Evolutionary conservation across 2,329 filamentous ascomycete species (phyloP).

Genomic region (Cladosporium sp.): DNA sequence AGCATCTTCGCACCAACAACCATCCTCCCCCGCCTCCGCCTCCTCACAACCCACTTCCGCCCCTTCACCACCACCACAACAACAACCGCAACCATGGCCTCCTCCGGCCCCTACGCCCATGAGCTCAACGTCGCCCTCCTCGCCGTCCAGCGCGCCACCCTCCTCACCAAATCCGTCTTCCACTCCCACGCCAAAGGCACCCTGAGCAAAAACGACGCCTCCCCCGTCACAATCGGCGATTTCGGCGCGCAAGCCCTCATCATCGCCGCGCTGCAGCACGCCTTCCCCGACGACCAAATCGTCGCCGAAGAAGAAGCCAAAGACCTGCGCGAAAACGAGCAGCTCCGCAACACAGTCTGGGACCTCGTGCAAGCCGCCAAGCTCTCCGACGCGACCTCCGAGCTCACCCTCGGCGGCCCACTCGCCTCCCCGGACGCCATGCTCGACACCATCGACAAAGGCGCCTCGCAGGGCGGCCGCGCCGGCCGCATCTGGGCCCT

Average conservation of each 20-base stretch:
- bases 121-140: conserved; percentile 81
- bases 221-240: conserved; percentile 94
- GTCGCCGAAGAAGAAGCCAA: conserved; percentile 93
- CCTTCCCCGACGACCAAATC: conserved; percentile 85
- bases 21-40: conserved; percentile 36
- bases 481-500: conserved; percentile 87
- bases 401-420: conserved; percentile 63
- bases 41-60: conserved; percentile 30
- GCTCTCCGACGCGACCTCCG: conserved; percentile 60
- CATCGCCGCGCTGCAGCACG: conserved; percentile 79
- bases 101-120: conserved; percentile 51
- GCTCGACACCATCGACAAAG: conserved; percentile 53
- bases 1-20: conserved; percentile 33
- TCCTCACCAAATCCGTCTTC: conserved; percentile 72
- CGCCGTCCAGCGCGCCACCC: conserved; percentile 75
- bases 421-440: conserved; percentile 59
- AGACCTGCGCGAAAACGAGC: conserved; percentile 64
- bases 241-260: conserved; percentile 97
- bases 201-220: conserved; percentile 88
- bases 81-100: conserved; percentile 29
- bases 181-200: conserved; percentile 91
- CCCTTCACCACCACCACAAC: conserved; percentile 9
- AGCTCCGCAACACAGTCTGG: conserved; percentile 74
- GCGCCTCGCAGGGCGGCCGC: conserved; percentile 62
- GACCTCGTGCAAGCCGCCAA: conserved; percentile 67